Evolutionary conservation across 345 rosid species (phyloP), one percentile per base, ranked within the genome.

Genomic region (Melastoma malabathricum): DNA sequence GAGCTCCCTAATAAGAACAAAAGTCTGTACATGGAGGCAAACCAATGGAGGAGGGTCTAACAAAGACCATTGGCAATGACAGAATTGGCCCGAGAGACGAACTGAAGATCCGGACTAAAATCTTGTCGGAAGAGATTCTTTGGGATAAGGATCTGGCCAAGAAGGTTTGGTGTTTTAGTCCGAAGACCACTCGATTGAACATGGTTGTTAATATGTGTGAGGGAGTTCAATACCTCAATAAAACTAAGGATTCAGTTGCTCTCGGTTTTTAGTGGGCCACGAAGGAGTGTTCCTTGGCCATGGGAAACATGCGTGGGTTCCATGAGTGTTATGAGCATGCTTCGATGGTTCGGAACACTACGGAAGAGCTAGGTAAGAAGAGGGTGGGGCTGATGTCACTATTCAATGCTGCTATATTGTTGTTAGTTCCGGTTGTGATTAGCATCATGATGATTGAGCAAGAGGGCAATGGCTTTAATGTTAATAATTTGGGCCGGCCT

Each of bases 261-360:
- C n/a, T n/a, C 55, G 90, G 90, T 15, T 85, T 82, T 78, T 90
- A 82, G 63, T 82, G 90, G 95, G 95, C 95, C 4, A 82, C 95
- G 8, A 79, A 82, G 66, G 90, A 79, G 71, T 87, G 95, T 23
- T 82, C 82, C 1, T 12, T 84, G 19, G 75, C 67, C 14, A 90
- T 79, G 34, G 95, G 82, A 57, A 82, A 85, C 79, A 85, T 82
- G 94, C 75, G 34, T 54, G 98, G 98, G 12, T 82, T 90, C 29
- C 64, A 86, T 60, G 92, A 89, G 22, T 90, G 80, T 61, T 90
- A 82, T 38, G 98, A 90, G 70, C 78, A 79, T 54, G 74, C 78
- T 46, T 82, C 92, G 0, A 69, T 80, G 92, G 77, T 82, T 48
- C 71, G 75, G 85, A 72, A 72, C 10, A 59, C 83, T 12, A 67